phyloP scores from a whole-genome alignment of 176 grass and related monocot genomes.

The Musa beccarii region DNA sequence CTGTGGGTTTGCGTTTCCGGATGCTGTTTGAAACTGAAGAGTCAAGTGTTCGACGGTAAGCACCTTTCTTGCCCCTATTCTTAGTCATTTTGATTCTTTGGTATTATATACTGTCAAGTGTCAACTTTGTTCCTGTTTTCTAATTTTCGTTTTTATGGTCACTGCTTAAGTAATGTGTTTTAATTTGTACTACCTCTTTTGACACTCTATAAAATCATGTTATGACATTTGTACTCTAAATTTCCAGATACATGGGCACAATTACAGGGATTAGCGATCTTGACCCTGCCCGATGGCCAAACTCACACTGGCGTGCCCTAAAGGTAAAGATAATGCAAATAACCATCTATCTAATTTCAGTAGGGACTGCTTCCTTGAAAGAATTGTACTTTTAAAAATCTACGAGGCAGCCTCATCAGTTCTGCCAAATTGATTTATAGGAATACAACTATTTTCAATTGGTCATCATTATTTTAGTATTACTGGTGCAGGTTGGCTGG shows the following conservation, averaged over 20 bases:
- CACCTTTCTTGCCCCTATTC: not conserved
- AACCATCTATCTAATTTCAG: too few relatives aligned
- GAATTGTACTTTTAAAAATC: not conserved
- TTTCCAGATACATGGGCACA: slow-evolving; percentile 91
- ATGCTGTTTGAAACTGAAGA: slow-evolving; percentile 99
- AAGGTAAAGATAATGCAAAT: slow-evolving; percentile 40
- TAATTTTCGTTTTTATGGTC: too few relatives aligned
- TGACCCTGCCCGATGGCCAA: slow-evolving; percentile 83
- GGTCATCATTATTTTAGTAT: not conserved
- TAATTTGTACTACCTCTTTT: too few relatives aligned
- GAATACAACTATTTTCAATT: not conserved
- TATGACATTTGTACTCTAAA: not conserved
- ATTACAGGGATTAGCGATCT: slow-evolving; percentile 98
- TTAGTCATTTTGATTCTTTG: not conserved
- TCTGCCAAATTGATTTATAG: not conserved
- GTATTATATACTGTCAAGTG: too few relatives aligned
- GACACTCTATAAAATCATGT: not conserved
- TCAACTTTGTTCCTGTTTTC: not conserved
- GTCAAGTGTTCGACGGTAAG: slow-evolving; percentile 83
- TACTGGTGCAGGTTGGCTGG: slow-evolving; percentile 84
- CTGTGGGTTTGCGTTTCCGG: slow-evolving; percentile 97
- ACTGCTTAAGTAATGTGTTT: too few relatives aligned
- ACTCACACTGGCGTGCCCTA: slow-evolving; percentile 96
- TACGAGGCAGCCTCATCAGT: not conserved
- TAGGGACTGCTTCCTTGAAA: not conserved